Evolutionary conservation across 2,329 filamentous ascomycete species (phyloP), one percentile per base, ranked within the genome.

Genomic region (Fragosphaeria purpurea): DNA sequence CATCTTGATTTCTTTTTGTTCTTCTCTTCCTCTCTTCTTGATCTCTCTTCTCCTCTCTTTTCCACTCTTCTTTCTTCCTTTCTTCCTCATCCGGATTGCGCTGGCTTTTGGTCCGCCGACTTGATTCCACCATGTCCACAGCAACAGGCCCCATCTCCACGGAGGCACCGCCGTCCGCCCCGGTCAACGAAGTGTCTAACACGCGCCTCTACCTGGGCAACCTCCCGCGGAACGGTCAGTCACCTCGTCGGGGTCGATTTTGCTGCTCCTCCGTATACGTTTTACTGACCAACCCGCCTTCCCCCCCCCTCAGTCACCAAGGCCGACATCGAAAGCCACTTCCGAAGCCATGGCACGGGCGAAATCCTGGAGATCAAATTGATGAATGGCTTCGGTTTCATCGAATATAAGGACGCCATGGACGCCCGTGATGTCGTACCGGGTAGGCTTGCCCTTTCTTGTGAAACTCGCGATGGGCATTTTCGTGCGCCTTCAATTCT

Each of bases 311-410:
- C 67, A 94, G 90, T 88, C 74, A 96, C 90, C 71, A 97, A 97
- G 76, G 83, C 87, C 70, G 91, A 98, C 68, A 86, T 98, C 68
- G 90, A 97, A 73, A 82, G 83, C 63, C 91, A 97, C 71, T 98
- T 98, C 73, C 85, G 85, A 68, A 88, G 83, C 64, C 89, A 96
- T 82, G 93, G 91, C 66, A 91, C 89, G 61, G 93, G 93, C 69
- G 89, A 95, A 69, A 97, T 98, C 67, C 93, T 86, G 60, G 93
- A 98, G 75, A 91, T 98, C 74, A 98, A 98, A 77, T 82, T 98
- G 57, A 98, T 98, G 93, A 97, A 95, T 67, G 93, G 93, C 64
- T 98, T 98, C 67, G 93, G 93, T 67, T 98, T 98, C 76, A 95
- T 98, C 67, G 93, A 98, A 71, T 98, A 97, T 72, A 94, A 96